Evolutionary conservation across 192 early-diverging fungal genomes (phyloP).

Genomic region (Coemansia sp.): DNA sequence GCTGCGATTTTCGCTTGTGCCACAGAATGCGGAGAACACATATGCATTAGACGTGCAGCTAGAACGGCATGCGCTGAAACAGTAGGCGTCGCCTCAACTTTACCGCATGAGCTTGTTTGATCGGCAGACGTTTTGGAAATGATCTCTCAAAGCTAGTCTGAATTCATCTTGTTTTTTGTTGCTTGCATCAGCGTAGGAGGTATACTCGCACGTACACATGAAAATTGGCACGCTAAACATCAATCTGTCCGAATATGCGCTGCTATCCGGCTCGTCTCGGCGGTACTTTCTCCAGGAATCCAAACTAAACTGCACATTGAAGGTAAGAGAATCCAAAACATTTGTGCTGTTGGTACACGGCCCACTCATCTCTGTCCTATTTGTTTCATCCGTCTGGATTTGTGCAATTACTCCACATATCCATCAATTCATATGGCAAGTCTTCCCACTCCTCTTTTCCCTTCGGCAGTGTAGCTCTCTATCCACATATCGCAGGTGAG

Average conservation of each 20-base stretch:
- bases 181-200: slow-evolving; percentile 28
- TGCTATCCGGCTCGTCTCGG: slow-evolving; percentile 54
- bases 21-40: neutral
- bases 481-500: slow-evolving; percentile 33
- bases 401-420: neutral
- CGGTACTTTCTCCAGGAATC: slow-evolving; percentile 69
- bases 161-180: slow-evolving; percentile 2
- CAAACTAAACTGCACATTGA: slow-evolving; percentile 80
- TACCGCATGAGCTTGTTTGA: neutral
- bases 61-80: neutral
- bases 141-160: slow-evolving; percentile 1
- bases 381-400: too few relatives aligned
- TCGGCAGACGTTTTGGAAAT: neutral
- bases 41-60: neutral
- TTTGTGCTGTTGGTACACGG: neutral
- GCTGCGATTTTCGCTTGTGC: neutral
- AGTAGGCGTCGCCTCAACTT: neutral
- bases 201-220: slow-evolving; percentile 46
- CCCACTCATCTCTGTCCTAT: neutral
- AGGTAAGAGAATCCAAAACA: slow-evolving; percentile 51
- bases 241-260: slow-evolving; percentile 82
- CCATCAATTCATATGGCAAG: too few relatives aligned
- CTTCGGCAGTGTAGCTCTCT: slow-evolving; percentile 39
- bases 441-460: neutral
- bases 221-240: slow-evolving; percentile 66